Evolutionary conservation across 2,329 filamentous ascomycete species (phyloP).

Genomic region (Colletotrichum salicis): DNA sequence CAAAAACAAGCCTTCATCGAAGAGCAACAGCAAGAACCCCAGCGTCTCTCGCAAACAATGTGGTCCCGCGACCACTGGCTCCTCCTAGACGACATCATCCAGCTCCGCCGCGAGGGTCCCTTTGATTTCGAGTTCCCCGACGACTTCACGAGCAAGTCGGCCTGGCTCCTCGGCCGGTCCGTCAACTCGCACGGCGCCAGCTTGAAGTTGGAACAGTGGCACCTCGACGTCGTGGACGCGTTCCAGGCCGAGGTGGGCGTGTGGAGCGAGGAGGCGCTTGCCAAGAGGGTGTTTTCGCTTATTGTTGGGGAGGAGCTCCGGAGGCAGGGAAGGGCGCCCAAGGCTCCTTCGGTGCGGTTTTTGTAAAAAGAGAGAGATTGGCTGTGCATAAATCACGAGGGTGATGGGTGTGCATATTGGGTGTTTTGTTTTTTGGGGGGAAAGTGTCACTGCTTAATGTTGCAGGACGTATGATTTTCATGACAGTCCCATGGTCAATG

Average conservation of each 20-base stretch:
- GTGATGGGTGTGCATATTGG: neutral
- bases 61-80: slow-evolving; percentile 67
- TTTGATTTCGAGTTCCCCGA: slow-evolving; percentile 48
- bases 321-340: slow-evolving; percentile 25
- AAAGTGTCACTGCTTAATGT: slow-evolving; percentile 36
- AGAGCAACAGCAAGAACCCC: slow-evolving; percentile 1
- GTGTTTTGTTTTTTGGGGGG: neutral
- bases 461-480: slow-evolving; percentile 24
- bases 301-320: slow-evolving; percentile 61
- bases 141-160: slow-evolving; percentile 42
- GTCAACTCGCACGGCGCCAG: slow-evolving; percentile 58
- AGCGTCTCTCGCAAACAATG: slow-evolving; percentile 50
- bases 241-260: slow-evolving; percentile 59
- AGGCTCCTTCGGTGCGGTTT: slow-evolving; percentile 27
- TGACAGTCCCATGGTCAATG: slow-evolving; percentile 19
- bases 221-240: slow-evolving; percentile 67
- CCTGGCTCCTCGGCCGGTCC: slow-evolving; percentile 58
- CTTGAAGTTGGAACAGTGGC: slow-evolving; percentile 64
- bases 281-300: slow-evolving; percentile 64
- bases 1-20: neutral
- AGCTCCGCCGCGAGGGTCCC: slow-evolving; percentile 56
- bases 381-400: neutral
- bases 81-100: slow-evolving; percentile 61
- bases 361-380: neutral
- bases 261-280: slow-evolving; percentile 61